A percentile compares a stretch with the other conserved stretches of the same genome.
Evolutionary conservation across 192 early-diverging fungal genomes (phyloP).

Genomic region (Backusella sp.): DNA sequence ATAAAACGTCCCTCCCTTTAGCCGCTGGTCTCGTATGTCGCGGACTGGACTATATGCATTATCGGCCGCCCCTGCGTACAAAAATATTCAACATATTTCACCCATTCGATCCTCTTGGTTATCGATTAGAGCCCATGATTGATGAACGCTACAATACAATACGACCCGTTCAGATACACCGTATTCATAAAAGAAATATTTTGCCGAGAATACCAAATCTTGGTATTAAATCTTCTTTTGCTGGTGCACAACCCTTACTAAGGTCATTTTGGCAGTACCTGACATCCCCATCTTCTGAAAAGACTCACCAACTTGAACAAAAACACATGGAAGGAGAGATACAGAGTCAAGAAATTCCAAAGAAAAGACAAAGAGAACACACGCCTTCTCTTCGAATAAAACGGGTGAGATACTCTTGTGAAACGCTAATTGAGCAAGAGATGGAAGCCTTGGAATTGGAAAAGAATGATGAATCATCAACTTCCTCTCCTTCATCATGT

Average conservation of each 20-base stretch:
- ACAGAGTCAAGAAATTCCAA: not conserved
- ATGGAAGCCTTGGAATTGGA: not conserved
- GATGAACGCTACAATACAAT: slow-evolving; percentile 48
- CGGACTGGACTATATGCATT: slow-evolving; percentile 47
- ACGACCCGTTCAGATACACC: slow-evolving; percentile 44
- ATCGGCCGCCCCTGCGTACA: slow-evolving; percentile 46
- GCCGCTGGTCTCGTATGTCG: slow-evolving; percentile 61
- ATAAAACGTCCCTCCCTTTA: not conserved
- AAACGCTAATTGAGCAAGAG: not conserved
- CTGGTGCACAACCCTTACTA: slow-evolving; percentile 21
- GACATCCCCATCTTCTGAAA: not conserved
- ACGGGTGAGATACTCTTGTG: not conserved
- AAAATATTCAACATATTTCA: slow-evolving; percentile 69
- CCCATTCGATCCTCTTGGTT: slow-evolving; percentile 68
- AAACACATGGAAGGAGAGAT: no score
- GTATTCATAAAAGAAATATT: slow-evolving; percentile 6
- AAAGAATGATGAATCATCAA: not conserved
- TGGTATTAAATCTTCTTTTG: slow-evolving; percentile 32
- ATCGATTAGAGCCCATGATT: slow-evolving; percentile 63
- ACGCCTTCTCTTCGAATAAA: not conserved
- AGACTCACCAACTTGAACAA: not conserved
- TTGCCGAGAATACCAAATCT: slow-evolving; percentile 31
- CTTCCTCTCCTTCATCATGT: not conserved
- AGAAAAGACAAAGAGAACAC: not conserved
- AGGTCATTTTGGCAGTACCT: slow-evolving; percentile 27